Base-by-base conservation (phyloP, 257 asterid species). In the Thymus quinquecostatus region DNA sequence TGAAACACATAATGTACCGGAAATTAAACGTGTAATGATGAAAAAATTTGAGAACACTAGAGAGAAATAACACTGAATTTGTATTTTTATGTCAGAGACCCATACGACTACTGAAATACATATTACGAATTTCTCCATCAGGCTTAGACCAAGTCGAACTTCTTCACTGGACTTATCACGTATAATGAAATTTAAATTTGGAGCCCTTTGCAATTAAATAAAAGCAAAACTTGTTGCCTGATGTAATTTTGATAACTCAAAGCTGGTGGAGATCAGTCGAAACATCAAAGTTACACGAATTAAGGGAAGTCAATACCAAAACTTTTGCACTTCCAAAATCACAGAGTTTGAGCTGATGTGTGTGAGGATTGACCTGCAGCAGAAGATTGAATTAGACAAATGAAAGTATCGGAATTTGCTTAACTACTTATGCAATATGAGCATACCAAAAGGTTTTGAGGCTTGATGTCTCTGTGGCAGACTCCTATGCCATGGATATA, bases 241-340 rank as follows among this genome's bases (percentile, higher is more conserved):
- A 41, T 60, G 58, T 30, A 36, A 67, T 5, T 53, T 66, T 56
- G 67, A 38, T 6, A 30, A 64, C 51, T 44, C 41, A 28, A 11
- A 53, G 53, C 7, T 38, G 45, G 36, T 41, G 69, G 47, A 64
- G 66, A 29, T 60, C 27, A 6, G 57, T 49, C 41, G 29, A 13
- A 62, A 68, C 13, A 66, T 9, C 55, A 32, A 8, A 67, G 60
- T 30, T 59, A 64, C 47, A 44, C 59, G 67, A 50, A 70, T 12
- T 68, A 51, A 6, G 11, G 57, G 14, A 11, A 62, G 60, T 61
- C 66, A 63, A 65, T 86, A 88, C 97, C 96, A 91, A 77, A 78
- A 85, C 92, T 85, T 91, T 91, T 54, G 97, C 96, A 77, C 97
- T 88, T 77, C 97, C 97, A 77, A 91, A 91, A 72, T 91, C 97